Conservation (phyloP, 495 filamentous ascomycete genomes). For the Tuber borchii region DNA sequence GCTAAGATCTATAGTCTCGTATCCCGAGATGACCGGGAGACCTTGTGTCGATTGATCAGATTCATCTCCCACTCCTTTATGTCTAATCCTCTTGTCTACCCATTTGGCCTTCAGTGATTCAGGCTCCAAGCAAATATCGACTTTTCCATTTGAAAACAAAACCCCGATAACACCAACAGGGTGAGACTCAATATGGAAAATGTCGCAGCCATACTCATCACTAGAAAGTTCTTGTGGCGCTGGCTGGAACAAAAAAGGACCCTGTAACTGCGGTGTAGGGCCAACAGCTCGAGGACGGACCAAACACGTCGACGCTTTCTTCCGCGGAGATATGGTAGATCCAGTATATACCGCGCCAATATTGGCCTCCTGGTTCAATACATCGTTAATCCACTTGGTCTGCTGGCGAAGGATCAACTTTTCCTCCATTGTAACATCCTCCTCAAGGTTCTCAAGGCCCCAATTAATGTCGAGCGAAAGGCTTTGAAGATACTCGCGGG, state of each 20-base stretch:
- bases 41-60: neutral
- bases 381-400: constrained; percentile 41
- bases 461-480: constrained; percentile 39
- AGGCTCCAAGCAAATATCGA: constrained; percentile 38
- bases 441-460: constrained; percentile 30
- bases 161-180: constrained; percentile 34
- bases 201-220: constrained; percentile 39
- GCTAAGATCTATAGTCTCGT: constrained; percentile 36
- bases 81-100: constrained; percentile 26
- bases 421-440: constrained; percentile 23
- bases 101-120: constrained; percentile 35
- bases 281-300: constrained; percentile 27
- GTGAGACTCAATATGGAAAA: constrained; percentile 38
- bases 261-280: constrained; percentile 32
- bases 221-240: constrained; percentile 30
- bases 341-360: constrained; percentile 10
- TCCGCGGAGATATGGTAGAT: constrained; percentile 17
- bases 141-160: constrained; percentile 37
- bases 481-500: constrained; percentile 34
- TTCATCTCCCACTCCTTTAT: constrained; percentile 5
- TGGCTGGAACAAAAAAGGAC: constrained; percentile 40
- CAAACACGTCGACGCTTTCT: constrained; percentile 28
- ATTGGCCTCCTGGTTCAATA: constrained; percentile 33
- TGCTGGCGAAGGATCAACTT: constrained; percentile 34
- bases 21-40: constrained; percentile 36